A percentile compares a stretch with the other conserved stretches of the same genome.
phyloP scores from a whole-genome alignment of 73 alveolate species.

The Blepharisma japonicum region DNA sequence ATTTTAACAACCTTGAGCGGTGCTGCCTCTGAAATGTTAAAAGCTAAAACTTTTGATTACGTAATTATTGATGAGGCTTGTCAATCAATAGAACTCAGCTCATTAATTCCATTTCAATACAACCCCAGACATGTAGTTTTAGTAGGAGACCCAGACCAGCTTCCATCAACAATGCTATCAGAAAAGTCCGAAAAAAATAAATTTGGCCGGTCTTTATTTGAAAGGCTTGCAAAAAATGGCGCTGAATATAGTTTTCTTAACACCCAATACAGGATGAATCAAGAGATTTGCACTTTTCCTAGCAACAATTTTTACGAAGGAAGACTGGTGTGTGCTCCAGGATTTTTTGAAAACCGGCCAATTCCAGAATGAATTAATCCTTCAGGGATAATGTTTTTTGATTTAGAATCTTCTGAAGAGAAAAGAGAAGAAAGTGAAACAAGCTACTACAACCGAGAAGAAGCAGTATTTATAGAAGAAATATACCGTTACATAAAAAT shows the following conservation, averaged over 20 bases:
- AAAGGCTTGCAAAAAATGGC: conserved; percentile 90
- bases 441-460: conserved; percentile 40
- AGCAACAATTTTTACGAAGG: conserved; percentile 92
- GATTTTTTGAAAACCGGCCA: conserved; percentile 50
- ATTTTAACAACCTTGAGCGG: conserved; percentile 52
- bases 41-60: conserved; percentile 35
- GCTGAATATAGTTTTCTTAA: conserved; percentile 86
- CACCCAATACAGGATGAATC: conserved; percentile 97
- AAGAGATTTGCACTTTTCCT: conserved; percentile 90
- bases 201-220: conserved; percentile 87
- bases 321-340: conserved; percentile 36
- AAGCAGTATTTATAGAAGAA: conserved; percentile 85
- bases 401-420: not conserved
- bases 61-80: conserved; percentile 86
- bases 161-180: conserved; percentile 93
- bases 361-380: conserved; percentile 77
- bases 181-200: conserved; percentile 96
- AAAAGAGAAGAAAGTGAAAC: not conserved
- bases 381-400: not conserved
- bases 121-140: conserved; percentile 94
- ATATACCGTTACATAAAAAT: conserved; percentile 63
- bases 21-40: conserved; percentile 46
- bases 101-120: conserved; percentile 84
- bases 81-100: conserved; percentile 93
- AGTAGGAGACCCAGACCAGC: conserved; percentile 95